These are phyloP conservation scores for Xylaria sp. DNA, from an alignment of 2,329 filamentous ascomycete genomes.

Conservation along the genomic window DNA sequence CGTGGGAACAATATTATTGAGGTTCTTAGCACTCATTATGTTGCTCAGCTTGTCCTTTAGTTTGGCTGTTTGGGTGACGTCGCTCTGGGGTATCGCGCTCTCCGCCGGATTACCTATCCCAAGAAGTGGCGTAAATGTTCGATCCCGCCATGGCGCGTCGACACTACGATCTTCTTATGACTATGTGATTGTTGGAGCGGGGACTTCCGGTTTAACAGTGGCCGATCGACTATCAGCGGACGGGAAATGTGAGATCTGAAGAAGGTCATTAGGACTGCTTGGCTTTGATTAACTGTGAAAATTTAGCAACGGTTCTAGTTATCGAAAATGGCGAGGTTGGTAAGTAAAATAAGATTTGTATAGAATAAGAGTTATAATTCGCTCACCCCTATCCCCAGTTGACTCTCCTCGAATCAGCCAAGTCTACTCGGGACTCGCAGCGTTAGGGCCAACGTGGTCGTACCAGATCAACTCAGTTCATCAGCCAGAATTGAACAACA, in stretches of 20 bases:
- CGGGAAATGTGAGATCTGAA: constrained; percentile 40
- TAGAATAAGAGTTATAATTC: not conserved
- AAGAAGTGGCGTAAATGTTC: not conserved
- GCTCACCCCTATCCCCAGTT: constrained; percentile 37
- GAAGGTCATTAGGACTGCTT: not conserved
- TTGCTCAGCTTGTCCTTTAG: not conserved
- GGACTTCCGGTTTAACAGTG: constrained; percentile 45
- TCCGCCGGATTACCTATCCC: not conserved
- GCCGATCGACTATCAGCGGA: constrained; percentile 46
- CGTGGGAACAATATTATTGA: not conserved
- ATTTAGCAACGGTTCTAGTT: constrained; percentile 44
- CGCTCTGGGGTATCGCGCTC: not conserved
- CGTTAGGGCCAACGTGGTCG: constrained; percentile 41
- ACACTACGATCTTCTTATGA: constrained; percentile 39
- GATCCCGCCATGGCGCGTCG: not conserved
- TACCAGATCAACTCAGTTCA: constrained; percentile 46
- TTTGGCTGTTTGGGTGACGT: constrained; percentile 14
- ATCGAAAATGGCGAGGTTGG: constrained; percentile 46
- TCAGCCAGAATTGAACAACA: constrained; percentile 42
- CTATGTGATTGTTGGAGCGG: constrained; percentile 46
- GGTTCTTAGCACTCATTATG: not conserved
- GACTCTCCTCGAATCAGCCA: constrained; percentile 44
- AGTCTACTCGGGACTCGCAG: constrained; percentile 41
- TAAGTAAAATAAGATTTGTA: constrained; percentile 8
- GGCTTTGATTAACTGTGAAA: not conserved